phyloP scores from a whole-genome alignment of 1,284 basidiomycete species.

The Ceratobasidium papillatum region DNA sequence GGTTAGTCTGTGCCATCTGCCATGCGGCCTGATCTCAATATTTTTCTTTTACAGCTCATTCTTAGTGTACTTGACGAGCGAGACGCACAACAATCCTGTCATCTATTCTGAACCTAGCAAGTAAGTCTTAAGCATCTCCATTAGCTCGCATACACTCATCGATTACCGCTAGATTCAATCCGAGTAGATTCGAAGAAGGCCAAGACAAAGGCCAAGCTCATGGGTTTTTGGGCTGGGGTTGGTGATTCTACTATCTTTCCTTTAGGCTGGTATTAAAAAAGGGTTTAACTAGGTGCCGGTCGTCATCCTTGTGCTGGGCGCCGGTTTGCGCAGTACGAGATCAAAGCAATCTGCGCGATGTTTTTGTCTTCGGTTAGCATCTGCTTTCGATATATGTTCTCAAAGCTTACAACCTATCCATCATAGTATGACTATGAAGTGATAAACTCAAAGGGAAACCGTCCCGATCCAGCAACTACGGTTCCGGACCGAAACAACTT shows the following conservation, averaged over 20 bases:
- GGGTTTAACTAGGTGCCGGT: not conserved
- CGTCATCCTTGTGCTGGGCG: slow-evolving; percentile 23
- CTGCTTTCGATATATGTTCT: not conserved
- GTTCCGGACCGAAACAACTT: slow-evolving; percentile 29
- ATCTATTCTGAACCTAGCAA: slow-evolving; percentile 12
- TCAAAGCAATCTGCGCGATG: slow-evolving; percentile 15
- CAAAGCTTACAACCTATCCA: not conserved
- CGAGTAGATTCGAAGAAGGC: not conserved
- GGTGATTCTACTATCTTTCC: not conserved
- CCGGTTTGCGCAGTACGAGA: slow-evolving; percentile 32
- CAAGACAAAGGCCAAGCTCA: slow-evolving; percentile 24
- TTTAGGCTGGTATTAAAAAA: not conserved
- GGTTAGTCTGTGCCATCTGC: not conserved
- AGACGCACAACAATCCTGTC: slow-evolving; percentile 4
- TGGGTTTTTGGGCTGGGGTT: slow-evolving; percentile 29
- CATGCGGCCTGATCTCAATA: not conserved
- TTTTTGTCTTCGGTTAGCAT: slow-evolving; percentile 17
- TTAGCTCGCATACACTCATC: slow-evolving; percentile 1
- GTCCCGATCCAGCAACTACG: slow-evolving; percentile 15
- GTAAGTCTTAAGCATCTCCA: not conserved
- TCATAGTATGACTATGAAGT: slow-evolving; percentile 7
- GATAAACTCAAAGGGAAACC: not conserved
- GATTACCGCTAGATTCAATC: not conserved
- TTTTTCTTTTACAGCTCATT: slow-evolving; percentile 2
- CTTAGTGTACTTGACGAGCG: not conserved